A percentile compares a stretch with the other conserved stretches of the same genome.
phyloP scores from a whole-genome alignment of 2,329 filamentous ascomycete genomes.

The Herpotrichia juniperi region DNA sequence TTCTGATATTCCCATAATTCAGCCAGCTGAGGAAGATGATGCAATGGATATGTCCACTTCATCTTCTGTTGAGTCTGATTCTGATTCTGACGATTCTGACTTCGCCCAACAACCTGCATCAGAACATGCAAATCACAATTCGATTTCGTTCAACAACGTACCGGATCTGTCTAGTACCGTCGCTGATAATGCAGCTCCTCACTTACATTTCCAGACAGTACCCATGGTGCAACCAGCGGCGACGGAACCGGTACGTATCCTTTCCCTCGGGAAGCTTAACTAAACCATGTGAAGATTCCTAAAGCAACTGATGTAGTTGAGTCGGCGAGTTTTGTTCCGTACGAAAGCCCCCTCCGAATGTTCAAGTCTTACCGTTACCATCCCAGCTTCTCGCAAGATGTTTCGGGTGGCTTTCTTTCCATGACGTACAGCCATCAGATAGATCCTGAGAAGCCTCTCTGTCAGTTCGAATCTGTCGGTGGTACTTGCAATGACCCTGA shows the following conservation, averaged over 20 bases:
- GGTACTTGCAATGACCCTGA: conserved; percentile 74
- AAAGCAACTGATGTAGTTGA: conserved; percentile 17
- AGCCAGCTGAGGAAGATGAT: conserved; percentile 29
- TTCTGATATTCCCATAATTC: not conserved
- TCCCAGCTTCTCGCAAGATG: conserved; percentile 71
- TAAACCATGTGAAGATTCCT: conserved; percentile 26
- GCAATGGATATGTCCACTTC: conserved; percentile 43
- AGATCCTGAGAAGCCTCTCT: conserved; percentile 74
- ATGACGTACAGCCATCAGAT: conserved; percentile 94
- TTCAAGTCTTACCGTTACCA: conserved; percentile 94
- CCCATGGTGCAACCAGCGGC: conserved; percentile 9
- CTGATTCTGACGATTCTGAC: conserved; percentile 24
- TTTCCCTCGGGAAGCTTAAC: conserved; percentile 3
- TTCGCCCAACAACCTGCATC: conserved; percentile 17
- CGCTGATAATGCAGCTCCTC: conserved; percentile 48
- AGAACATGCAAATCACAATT: conserved; percentile 16
- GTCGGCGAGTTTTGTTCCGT: conserved; percentile 61
- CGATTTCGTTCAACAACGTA: conserved; percentile 16
- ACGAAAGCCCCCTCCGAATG: conserved; percentile 79
- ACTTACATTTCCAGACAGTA: conserved; percentile 38
- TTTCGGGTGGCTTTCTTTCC: conserved; percentile 81
- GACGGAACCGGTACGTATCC: conserved; percentile 28
- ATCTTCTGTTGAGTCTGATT: conserved; percentile 30
- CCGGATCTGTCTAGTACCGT: conserved; percentile 19
- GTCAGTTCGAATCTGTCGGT: conserved; percentile 74